Conservation (phyloP, 139 green algal genomes). For the Bryopsis sp. region DNA sequence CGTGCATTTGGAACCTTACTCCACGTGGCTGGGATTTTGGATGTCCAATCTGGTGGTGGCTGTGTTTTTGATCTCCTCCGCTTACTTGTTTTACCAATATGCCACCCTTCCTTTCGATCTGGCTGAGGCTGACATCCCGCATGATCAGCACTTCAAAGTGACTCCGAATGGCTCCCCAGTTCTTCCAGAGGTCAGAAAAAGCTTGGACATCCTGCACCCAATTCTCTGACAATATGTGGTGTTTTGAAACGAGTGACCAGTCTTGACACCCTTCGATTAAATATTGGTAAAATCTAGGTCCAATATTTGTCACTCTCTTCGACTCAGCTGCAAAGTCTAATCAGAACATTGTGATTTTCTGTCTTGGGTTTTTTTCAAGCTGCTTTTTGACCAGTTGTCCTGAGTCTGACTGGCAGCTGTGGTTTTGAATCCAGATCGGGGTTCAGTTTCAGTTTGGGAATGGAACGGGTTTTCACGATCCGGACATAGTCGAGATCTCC, state of each 20-base stretch:
- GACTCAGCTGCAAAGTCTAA: no score
- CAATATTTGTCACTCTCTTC: no score
- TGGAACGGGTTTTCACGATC: not conserved
- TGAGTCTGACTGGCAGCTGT: not conserved
- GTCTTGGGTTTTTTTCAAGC: not conserved
- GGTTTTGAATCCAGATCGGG: not conserved
- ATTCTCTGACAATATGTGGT: no score
- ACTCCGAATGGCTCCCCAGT: not conserved
- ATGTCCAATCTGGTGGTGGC: not conserved
- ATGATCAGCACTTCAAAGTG: not conserved
- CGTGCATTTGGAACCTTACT: not conserved
- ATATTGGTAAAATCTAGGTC: no score
- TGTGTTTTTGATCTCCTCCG: not conserved
- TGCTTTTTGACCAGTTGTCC: not conserved
- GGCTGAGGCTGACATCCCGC: not conserved
- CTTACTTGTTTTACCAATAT: not conserved
- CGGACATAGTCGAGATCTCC: not conserved
- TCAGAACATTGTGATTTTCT: no score
- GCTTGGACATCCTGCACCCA: no score
- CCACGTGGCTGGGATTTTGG: not conserved
- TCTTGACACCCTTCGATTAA: no score
- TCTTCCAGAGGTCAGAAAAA: constrained; percentile 1
- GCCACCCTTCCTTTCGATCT: not conserved
- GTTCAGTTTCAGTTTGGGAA: not conserved
- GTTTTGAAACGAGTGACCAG: no score